A percentile compares a stretch with the other conserved stretches of the same genome.
Evolutionary conservation across 208 protist species (phyloP).

Genomic region (Wallacemonas sp.): DNA sequence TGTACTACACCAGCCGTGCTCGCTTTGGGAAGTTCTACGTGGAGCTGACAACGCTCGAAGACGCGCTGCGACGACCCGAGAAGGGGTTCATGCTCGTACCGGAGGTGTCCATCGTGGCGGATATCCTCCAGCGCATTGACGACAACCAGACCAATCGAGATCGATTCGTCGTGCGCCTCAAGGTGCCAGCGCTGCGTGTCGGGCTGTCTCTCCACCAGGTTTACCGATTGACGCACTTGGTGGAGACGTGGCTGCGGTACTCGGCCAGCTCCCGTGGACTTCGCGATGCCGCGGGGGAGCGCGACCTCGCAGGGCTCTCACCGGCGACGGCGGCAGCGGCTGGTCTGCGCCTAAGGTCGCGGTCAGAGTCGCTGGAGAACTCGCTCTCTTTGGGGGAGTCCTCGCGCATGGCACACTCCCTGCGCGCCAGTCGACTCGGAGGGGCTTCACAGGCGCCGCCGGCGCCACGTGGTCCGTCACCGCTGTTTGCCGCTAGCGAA

Average conservation of each 20-base stretch:
- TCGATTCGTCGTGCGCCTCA: constrained; percentile 68
- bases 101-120: constrained; percentile 63
- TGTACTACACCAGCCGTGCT: constrained; percentile 77
- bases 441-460: background rate
- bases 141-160: constrained; percentile 43
- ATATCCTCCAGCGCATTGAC: constrained; percentile 78
- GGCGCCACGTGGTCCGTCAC: background rate
- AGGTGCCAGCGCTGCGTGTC: constrained; percentile 60
- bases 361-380: constrained; percentile 8
- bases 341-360: background rate
- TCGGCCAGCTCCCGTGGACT: constrained; percentile 1
- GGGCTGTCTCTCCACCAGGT: constrained; percentile 73
- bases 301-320: too few species aligned
- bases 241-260: constrained; percentile 70
- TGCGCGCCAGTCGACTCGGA: background rate
- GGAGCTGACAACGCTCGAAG: constrained; percentile 69
- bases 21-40: constrained; percentile 76
- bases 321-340: background rate
- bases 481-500: too few species aligned
- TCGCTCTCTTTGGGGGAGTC: background rate
- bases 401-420: background rate
- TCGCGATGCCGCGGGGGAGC: background rate
- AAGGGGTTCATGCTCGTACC: constrained; percentile 75
- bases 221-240: constrained; percentile 68
- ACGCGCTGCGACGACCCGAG: constrained; percentile 48